These are phyloP conservation scores for Penicillium concentricum DNA, from an alignment of 2,329 filamentous ascomycete species.

Conservation along the genomic window DNA sequence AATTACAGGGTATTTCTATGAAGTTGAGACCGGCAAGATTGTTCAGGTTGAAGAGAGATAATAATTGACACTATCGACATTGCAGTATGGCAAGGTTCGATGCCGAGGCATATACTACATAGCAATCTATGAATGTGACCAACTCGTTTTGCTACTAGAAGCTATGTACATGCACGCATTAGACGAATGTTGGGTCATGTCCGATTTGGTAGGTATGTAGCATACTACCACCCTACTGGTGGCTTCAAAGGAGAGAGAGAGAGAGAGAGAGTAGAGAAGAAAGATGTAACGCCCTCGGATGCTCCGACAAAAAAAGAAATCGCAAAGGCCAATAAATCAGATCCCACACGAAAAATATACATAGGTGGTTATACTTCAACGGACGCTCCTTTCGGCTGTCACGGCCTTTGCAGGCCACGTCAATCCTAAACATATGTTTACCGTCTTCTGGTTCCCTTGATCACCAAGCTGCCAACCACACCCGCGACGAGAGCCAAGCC, in stretches of 20 bases:
- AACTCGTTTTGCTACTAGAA: neutral
- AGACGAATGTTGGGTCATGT: neutral
- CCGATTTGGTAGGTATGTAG: neutral
- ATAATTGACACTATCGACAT: neutral
- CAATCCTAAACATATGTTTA: constrained; percentile 27
- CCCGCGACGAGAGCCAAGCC: constrained; percentile 90
- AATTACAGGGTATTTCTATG: constrained; percentile 74
- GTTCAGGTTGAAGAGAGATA: constrained; percentile 42
- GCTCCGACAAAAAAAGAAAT: constrained; percentile 12
- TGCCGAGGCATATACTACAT: neutral
- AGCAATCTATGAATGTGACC: neutral
- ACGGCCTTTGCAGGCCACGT: constrained; percentile 19
- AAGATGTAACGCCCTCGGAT: constrained; percentile 15
- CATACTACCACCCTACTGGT: neutral
- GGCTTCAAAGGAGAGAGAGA: constrained; percentile 4
- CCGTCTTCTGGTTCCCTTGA: constrained; percentile 70
- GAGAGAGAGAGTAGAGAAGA: constrained; percentile 5
- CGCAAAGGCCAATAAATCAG: constrained; percentile 8
- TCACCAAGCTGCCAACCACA: constrained; percentile 83
- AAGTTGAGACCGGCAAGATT: constrained; percentile 70
- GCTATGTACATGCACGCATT: neutral
- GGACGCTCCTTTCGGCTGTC: constrained; percentile 10
- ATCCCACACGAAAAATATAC: constrained; percentile 8
- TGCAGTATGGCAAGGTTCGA: neutral
- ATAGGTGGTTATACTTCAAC: constrained; percentile 8